A percentile compares a stretch with the other conserved stretches of the same genome.
phyloP scores from a whole-genome alignment of 371 early-diverging fungal species.

The Mortierella sp. region DNA sequence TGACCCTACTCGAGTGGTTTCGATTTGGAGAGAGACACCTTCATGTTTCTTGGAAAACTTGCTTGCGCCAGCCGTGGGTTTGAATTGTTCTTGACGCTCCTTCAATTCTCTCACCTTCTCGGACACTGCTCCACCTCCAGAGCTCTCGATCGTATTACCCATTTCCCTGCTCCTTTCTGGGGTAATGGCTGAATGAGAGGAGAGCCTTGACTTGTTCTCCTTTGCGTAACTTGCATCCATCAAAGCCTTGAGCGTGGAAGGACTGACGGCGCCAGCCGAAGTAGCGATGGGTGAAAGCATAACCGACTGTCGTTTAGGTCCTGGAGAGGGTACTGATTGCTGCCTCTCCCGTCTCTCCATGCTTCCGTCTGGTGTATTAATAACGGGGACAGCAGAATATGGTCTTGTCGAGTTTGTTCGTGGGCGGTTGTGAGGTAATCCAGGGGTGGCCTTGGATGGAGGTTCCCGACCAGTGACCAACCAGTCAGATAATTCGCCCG shows the following conservation, averaged over 20 bases:
- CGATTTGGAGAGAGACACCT: constrained; percentile 10
- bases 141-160: neutral
- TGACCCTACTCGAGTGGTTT: constrained; percentile 1
- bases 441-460: constrained; percentile 3
- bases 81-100: no score
- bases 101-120: neutral
- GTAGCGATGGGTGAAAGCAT: constrained; percentile 21
- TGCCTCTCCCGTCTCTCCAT: no score
- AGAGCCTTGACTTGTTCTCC: no score
- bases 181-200: no score
- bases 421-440: neutral
- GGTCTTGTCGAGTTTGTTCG: neutral
- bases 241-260: constrained; percentile 16
- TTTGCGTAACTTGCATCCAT: constrained; percentile 21
- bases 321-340: neutral
- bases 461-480: constrained; percentile 44
- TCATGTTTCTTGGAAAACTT: neutral
- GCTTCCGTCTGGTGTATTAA: neutral
- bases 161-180: neutral
- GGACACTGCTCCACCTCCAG: no score
- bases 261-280: constrained; percentile 23
- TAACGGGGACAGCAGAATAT: neutral
- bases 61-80: no score
- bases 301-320: constrained; percentile 22
- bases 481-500: constrained; percentile 62